phyloP scores from a whole-genome alignment of 495 filamentous ascomycete species.

The Aspergillus heteromorphus region DNA sequence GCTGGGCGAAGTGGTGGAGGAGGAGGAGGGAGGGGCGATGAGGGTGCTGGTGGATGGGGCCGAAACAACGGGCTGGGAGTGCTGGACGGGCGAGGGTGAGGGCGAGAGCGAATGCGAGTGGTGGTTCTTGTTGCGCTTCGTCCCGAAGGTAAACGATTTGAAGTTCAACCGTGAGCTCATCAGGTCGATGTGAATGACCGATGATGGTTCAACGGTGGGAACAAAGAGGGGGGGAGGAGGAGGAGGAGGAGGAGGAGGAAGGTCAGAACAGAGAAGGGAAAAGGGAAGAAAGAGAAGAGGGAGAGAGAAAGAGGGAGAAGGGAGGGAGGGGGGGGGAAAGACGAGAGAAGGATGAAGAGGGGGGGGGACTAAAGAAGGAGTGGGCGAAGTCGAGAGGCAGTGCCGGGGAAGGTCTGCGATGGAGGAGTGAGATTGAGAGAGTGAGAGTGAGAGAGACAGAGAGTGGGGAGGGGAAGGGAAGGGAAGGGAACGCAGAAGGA shows the following conservation, averaged over 20 bases:
- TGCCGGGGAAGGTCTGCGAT: background rate
- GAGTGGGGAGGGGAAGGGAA: background rate
- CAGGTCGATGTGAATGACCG: slow-evolving; percentile 36
- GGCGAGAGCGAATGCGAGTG: too few species aligned
- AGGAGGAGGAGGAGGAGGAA: slow-evolving; percentile 4
- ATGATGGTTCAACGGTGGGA: slow-evolving; percentile 10
- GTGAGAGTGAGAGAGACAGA: background rate
- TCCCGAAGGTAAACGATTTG: slow-evolving; percentile 41
- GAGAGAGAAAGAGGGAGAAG: slow-evolving; percentile 13
- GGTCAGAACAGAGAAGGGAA: slow-evolving; percentile 5
- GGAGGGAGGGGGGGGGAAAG: slow-evolving; percentile 1
- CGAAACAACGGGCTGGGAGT: slow-evolving; percentile 6
- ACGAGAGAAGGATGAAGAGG: slow-evolving; percentile 2
- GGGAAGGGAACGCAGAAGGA: background rate
- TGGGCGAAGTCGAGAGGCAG: background rate
- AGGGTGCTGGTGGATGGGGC: slow-evolving; percentile 20
- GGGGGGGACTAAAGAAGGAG: slow-evolving; percentile 1
- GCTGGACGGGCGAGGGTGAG: slow-evolving; percentile 13
- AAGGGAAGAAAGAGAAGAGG: slow-evolving; percentile 11
- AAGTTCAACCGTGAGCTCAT: slow-evolving; percentile 52
- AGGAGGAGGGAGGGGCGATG: slow-evolving; percentile 28
- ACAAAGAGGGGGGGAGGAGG: slow-evolving; percentile 11
- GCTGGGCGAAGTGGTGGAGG: slow-evolving; percentile 31
- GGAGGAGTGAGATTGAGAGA: background rate
- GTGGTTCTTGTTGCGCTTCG: slow-evolving; percentile 40